phyloP scores from a whole-genome alignment of 2,329 filamentous ascomycete genomes.

The Verticillium tricorpus region DNA sequence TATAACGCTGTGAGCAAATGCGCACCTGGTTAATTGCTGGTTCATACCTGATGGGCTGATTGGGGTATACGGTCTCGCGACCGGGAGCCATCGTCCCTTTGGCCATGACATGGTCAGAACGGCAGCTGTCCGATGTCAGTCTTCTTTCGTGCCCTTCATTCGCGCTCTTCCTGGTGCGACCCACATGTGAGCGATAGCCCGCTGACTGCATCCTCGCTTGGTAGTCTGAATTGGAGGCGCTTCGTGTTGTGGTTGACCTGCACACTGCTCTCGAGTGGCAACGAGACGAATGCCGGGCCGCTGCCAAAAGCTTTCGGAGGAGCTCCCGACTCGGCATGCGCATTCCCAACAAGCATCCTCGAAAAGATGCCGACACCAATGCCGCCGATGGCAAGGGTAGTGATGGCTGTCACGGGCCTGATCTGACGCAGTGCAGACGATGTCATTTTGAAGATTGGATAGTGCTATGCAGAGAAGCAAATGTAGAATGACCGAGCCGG shows the following conservation, averaged over 20 bases:
- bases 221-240: conserved; percentile 2
- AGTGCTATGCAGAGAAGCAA: not conserved
- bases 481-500: too few relatives aligned
- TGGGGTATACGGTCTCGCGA: conserved; percentile 1
- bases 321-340: not conserved
- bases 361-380: not conserved
- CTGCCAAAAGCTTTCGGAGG: not conserved
- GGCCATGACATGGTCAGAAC: conserved; percentile 2
- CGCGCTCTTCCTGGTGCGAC: not conserved
- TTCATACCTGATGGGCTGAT: not conserved
- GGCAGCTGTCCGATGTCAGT: not conserved
- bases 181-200: conserved; percentile 1
- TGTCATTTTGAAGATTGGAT: not conserved
- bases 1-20: conserved; percentile 14
- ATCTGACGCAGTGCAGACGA: not conserved
- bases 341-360: not conserved
- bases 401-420: not conserved
- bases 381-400: not conserved
- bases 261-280: conserved; percentile 1
- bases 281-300: not conserved
- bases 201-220: not conserved
- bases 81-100: conserved; percentile 1
- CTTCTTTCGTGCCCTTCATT: not conserved
- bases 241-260: conserved; percentile 2
- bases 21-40: not conserved